These are phyloP conservation scores for Saprolegnia parasitica DNA, from an alignment of 352 stramenopile species.

Conservation along the genomic window DNA sequence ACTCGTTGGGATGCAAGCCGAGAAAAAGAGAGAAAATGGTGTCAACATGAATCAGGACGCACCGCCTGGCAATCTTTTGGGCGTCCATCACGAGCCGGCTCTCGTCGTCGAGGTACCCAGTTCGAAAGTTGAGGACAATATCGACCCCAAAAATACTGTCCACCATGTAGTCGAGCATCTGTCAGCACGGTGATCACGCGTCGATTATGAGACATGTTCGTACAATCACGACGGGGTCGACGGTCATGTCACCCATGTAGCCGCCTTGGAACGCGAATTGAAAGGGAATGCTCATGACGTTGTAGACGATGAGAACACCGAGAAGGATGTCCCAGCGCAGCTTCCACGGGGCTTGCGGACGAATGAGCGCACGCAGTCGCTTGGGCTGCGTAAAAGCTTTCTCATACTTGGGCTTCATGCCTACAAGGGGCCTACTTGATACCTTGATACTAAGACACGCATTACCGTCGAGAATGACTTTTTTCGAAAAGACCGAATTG, in stretches of 20 bases:
- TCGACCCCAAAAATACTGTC: slow-evolving; percentile 83
- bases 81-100: slow-evolving; percentile 59
- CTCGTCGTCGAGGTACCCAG: slow-evolving; percentile 73
- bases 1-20: too few species aligned
- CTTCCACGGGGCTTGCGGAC: slow-evolving; percentile 1
- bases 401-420: neutral
- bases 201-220: neutral
- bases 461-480: slow-evolving; percentile 20
- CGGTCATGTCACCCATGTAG: neutral
- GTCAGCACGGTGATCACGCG: neutral
- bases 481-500: slow-evolving; percentile 17
- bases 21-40: too few species aligned
- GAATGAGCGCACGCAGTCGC: slow-evolving; percentile 3
- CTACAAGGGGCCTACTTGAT: neutral
- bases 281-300: slow-evolving; percentile 27
- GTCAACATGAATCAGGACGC: slow-evolving; percentile 30
- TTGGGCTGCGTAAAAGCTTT: neutral
- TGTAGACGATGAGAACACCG: slow-evolving; percentile 29
- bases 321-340: slow-evolving; percentile 24
- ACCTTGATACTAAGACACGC: neutral
- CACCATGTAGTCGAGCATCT: slow-evolving; percentile 60
- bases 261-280: slow-evolving; percentile 27
- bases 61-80: slow-evolving; percentile 51
- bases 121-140: slow-evolving; percentile 84
- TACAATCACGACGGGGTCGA: neutral